A percentile compares a stretch with the other conserved stretches of the same genome.
These are phyloP conservation scores for Fragaria iinumae DNA, from an alignment of 306 rosid genomes.

Conservation along the genomic window DNA sequence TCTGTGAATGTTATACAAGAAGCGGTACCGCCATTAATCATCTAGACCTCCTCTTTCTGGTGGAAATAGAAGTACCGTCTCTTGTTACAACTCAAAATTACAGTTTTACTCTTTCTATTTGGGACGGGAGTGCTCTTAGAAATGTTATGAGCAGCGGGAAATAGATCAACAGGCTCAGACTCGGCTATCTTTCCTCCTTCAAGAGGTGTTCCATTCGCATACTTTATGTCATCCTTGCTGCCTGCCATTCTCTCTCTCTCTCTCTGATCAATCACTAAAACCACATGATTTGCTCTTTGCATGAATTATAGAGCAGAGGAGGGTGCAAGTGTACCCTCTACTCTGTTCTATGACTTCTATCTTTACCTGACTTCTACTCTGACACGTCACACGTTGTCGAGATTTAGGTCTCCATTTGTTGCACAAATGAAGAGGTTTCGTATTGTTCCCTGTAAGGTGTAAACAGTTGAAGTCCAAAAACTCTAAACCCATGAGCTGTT, in stretches of 20 bases:
- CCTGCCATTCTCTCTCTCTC: constrained; percentile 39
- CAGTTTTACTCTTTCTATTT: too few relatives aligned
- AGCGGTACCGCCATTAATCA: too few relatives aligned
- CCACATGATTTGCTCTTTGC: not conserved
- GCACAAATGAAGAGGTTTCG: not conserved
- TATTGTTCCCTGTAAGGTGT: not conserved
- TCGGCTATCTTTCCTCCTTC: constrained; percentile 71
- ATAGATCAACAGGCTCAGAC: constrained; percentile 48
- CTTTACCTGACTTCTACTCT: too few relatives aligned
- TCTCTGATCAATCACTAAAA: not conserved
- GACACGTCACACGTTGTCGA: not conserved
- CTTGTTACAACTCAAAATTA: too few relatives aligned
- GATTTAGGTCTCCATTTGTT: not conserved
- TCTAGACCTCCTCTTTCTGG: too few relatives aligned
- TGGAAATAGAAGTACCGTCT: too few relatives aligned
- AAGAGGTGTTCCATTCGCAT: constrained; percentile 57
- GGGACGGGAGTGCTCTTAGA: too few relatives aligned
- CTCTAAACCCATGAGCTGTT: not conserved
- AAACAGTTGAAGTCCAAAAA: not conserved
- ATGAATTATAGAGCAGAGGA: too few relatives aligned
- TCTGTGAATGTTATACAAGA: too few relatives aligned
- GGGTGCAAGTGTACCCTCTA: too few relatives aligned
- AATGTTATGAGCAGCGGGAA: constrained; percentile 37
- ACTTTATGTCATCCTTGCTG: constrained; percentile 51
- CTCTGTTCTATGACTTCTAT: too few relatives aligned